A percentile compares a stretch with the other conserved stretches of the same genome.
phyloP scores from a whole-genome alignment of 1,284 basidiomycete species.

The Heterobasidion annosum region DNA sequence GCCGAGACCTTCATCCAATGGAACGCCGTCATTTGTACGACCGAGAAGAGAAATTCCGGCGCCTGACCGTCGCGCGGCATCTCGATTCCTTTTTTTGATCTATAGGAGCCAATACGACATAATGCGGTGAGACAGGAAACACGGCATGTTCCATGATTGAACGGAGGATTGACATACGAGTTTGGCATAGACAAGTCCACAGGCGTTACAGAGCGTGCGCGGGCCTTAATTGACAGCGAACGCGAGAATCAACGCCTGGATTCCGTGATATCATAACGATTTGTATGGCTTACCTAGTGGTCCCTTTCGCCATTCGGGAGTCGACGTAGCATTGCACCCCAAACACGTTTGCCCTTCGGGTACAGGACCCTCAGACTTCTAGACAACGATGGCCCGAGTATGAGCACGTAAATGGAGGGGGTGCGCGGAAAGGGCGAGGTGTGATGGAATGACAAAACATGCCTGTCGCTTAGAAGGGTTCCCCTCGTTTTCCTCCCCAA shows the following conservation, averaged over 20 bases:
- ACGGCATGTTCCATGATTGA: not conserved
- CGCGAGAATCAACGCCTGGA: not conserved
- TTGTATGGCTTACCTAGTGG: slow-evolving; percentile 54
- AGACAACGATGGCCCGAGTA: slow-evolving; percentile 9
- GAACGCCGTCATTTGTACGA: slow-evolving; percentile 8
- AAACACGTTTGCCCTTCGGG: slow-evolving; percentile 62
- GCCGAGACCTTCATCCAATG: slow-evolving; percentile 16
- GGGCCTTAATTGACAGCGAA: slow-evolving; percentile 37
- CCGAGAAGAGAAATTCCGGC: not conserved
- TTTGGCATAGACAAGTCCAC: slow-evolving; percentile 73
- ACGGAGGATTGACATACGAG: slow-evolving; percentile 35
- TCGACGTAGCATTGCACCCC: slow-evolving; percentile 74
- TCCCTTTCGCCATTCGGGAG: slow-evolving; percentile 75
- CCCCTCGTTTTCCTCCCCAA: slow-evolving; percentile 9
- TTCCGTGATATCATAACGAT: not conserved
- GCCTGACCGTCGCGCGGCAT: slow-evolving; percentile 15
- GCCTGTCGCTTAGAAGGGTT: slow-evolving; percentile 31
- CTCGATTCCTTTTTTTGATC: slow-evolving; percentile 29
- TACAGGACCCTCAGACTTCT: slow-evolving; percentile 35
- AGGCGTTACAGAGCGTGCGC: slow-evolving; percentile 68
- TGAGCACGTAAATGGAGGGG: slow-evolving; percentile 3
- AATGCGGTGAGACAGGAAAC: not conserved
- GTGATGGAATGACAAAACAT: slow-evolving; percentile 12
- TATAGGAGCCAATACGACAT: slow-evolving; percentile 8
- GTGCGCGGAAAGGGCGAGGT: slow-evolving; percentile 9